These are phyloP conservation scores for Cystofilobasidium capitatum DNA, from an alignment of 768 basidiomycete genomes.

Conservation along the genomic window DNA sequence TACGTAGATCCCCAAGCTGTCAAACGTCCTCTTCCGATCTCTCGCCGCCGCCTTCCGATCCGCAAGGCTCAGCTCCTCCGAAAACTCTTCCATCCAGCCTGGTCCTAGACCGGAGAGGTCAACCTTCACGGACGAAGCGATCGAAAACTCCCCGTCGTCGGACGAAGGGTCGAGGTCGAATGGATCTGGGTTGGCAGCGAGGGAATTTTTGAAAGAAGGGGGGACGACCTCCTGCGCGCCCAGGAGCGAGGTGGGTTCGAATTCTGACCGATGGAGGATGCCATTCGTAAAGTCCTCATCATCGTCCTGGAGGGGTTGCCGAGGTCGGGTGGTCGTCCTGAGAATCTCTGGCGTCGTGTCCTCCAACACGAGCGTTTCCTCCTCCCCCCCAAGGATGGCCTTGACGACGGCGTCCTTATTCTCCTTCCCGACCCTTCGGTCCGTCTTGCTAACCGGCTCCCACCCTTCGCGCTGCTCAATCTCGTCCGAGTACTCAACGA, in stretches of 20 bases:
- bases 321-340: not conserved
- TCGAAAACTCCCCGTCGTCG: not conserved
- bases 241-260: conserved; percentile 12
- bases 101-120: conserved; percentile 8
- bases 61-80: not conserved
- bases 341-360: not conserved
- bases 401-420: not conserved
- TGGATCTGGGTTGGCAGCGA: not conserved
- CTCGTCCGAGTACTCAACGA: conserved; percentile 6
- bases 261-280: too few species aligned
- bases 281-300: too few species aligned
- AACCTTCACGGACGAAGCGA: not conserved
- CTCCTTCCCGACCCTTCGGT: not conserved
- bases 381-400: not conserved
- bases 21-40: conserved; percentile 13
- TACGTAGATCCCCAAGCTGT: conserved; percentile 6
- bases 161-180: not conserved
- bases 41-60: not conserved
- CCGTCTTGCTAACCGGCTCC: not conserved
- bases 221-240: conserved; percentile 23
- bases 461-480: not conserved
- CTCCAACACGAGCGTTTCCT: not conserved
- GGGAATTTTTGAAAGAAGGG: not conserved
- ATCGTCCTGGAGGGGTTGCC: not conserved
- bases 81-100: conserved; percentile 8